Evolutionary conservation across 2,329 filamentous ascomycete species (phyloP).

Genomic region (Gaeumannomyces sp.): DNA sequence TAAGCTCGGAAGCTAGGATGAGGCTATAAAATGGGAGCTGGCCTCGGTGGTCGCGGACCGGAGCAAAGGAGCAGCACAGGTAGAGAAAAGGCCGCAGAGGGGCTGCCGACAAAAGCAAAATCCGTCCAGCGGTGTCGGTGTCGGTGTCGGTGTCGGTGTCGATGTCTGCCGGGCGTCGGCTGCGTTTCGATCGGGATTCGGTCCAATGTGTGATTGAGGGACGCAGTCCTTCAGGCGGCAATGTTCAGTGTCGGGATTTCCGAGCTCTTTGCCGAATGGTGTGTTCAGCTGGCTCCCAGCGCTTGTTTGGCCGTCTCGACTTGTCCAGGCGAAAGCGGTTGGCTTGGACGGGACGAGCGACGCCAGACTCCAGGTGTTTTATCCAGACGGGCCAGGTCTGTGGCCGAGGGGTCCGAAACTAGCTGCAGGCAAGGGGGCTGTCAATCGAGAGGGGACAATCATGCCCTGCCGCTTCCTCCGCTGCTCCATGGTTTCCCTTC

Average conservation of each 20-base stretch:
- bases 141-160: not conserved
- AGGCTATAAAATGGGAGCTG: not conserved
- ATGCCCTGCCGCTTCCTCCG: not conserved
- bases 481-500: not conserved
- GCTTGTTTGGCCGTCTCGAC: too few species aligned
- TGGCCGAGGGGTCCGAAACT: not conserved
- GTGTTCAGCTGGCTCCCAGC: too few species aligned
- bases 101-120: not conserved
- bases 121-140: not conserved
- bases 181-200: not conserved
- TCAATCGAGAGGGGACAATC: not conserved
- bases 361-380: not conserved
- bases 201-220: not conserved
- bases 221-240: not conserved
- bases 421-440: not conserved
- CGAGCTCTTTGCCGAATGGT: too few species aligned
- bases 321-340: not conserved
- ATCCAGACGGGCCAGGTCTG: not conserved
- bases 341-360: not conserved
- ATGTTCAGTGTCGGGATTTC: too few species aligned
- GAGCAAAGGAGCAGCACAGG: not conserved
- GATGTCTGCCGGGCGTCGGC: not conserved
- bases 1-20: not conserved
- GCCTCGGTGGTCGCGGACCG: not conserved
- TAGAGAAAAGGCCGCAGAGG: not conserved